Percentiles rank a stretch among this genome's conserved stretches.
Conservation (phyloP, 75 land plant genomes). For the Chamaecyparis obtusa region DNA sequence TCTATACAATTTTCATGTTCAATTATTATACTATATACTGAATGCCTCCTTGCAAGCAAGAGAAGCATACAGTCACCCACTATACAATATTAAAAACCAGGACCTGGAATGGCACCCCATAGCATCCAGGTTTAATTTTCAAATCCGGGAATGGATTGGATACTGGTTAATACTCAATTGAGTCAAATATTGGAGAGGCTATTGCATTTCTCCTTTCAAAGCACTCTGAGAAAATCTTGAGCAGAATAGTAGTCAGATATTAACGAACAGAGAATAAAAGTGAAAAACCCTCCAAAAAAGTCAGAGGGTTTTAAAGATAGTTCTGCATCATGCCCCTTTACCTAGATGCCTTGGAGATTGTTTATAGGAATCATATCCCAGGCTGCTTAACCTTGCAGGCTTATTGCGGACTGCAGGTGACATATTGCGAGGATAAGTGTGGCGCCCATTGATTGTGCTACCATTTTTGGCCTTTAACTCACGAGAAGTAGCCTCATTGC, state of each 20-base stretch:
- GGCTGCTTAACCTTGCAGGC: slow-evolving; percentile 10
- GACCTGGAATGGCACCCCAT: neutral
- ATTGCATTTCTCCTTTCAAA: neutral
- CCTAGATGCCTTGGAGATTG: neutral
- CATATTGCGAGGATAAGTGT: neutral
- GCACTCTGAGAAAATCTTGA: neutral
- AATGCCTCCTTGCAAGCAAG: neutral
- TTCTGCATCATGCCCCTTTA: neutral
- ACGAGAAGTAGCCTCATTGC: neutral
- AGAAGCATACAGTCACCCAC: neutral
- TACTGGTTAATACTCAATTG: neutral
- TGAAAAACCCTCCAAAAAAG: neutral
- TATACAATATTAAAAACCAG: slow-evolving; percentile 2
- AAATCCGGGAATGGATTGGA: neutral
- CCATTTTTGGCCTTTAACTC: neutral
- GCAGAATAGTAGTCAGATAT: neutral
- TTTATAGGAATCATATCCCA: slow-evolving; percentile 1
- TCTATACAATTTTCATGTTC: neutral
- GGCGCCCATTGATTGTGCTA: neutral
- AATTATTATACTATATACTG: neutral
- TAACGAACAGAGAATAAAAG: neutral
- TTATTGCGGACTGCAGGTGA: neutral
- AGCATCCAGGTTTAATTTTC: neutral
- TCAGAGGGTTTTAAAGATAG: neutral
- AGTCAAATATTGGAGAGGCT: neutral